Evolutionary conservation across 208 protist genomes (phyloP), one percentile per base, ranked within the genome.

Genomic region (Acanthamoeba sp.): DNA sequence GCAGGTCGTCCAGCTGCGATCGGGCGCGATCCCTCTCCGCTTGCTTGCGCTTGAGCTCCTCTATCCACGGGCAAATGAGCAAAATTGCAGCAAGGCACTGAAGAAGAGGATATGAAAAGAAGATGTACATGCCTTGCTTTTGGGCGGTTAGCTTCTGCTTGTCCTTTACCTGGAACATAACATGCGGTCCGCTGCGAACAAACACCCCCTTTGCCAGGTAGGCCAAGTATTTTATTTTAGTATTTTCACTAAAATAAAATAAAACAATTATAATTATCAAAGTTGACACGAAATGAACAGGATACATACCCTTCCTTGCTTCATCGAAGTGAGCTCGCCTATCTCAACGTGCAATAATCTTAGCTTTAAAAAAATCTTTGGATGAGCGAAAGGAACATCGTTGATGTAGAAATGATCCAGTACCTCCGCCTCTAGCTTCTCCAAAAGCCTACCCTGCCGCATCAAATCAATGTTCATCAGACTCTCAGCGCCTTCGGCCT

Each of bases 121-220:
- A 22, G 5, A 29, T 27, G 27, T 40, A 36, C 22, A 36, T 3
- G 48, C 69, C 69, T 80, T 80, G 69, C 69, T 80, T 80, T 22
- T 80, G 69, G 18, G 69, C 36, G 4, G 22, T 38, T 3, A 80
- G 69, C 69, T 27, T 80, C 34, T 80, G 69, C 69, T 80, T 80
- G 69, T 80, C 69, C 69, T 80, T 80, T 9, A 45, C 69, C 38
- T 80, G 69, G 69, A 80, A 80, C 69, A 80, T 80, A 2, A 80
- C 34, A 16, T 80, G 69, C 34, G 69, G 69, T 7, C 69, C 69
- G 29, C 69, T 80, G 36, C 69, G 69, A 5, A 80, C 69, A 36
- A 27, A 80, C 34, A 80, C 36, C 4, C 69, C 29, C 69, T 80
- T 29, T 4, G 59, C 2, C 22, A 27, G 10, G 18, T 62, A 62